phyloP scores from a whole-genome alignment of 345 rosid species.

The Brassica nigra region DNA sequence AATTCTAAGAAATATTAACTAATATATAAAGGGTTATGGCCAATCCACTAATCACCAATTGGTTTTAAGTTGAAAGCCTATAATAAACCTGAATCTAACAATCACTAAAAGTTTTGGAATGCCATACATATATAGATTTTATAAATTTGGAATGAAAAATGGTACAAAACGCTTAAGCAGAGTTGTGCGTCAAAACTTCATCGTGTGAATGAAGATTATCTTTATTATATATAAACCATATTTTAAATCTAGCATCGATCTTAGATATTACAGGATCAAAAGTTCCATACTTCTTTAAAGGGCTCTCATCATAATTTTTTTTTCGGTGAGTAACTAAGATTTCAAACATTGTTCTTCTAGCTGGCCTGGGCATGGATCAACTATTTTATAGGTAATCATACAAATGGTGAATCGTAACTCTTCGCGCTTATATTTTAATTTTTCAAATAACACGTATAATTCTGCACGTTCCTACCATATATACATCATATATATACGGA shows the following conservation, averaged over 20 bases:
- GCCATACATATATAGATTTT: not conserved
- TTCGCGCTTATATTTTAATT: not conserved
- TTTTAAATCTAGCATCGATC: not conserved
- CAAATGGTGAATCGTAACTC: not conserved
- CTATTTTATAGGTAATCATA: not conserved
- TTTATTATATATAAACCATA: not conserved
- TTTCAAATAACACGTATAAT: slow-evolving; percentile 8
- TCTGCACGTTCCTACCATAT: slow-evolving; percentile 18
- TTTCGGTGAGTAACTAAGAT: not conserved
- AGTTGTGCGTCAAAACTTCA: not conserved
- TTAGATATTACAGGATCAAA: not conserved
- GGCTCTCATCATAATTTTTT: not conserved
- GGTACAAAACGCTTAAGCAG: not conserved
- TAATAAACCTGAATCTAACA: no score
- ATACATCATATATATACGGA: not conserved
- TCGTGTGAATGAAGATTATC: not conserved
- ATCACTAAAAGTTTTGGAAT: not conserved
- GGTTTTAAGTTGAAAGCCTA: no score
- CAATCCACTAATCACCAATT: no score
- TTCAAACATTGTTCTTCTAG: not conserved
- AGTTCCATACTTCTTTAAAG: not conserved
- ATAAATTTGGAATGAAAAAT: not conserved
- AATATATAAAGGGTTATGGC: no score
- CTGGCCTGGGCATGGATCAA: not conserved
- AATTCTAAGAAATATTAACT: no score